Percentiles rank a stretch among this genome's conserved stretches.
Conservation (phyloP, 1,284 basidiomycete species). For the Trametes versicolor region DNA sequence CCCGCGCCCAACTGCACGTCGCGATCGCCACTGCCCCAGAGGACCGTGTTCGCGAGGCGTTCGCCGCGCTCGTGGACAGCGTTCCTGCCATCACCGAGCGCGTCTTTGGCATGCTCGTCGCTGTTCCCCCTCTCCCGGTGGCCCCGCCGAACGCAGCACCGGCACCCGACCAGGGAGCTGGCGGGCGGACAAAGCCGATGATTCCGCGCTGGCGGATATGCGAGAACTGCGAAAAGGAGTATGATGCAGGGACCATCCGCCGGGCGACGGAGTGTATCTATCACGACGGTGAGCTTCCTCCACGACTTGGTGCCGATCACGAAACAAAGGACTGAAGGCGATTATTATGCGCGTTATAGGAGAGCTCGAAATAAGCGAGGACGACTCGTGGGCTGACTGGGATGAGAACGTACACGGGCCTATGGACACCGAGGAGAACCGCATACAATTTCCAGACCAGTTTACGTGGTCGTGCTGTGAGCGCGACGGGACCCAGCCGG, state of each 20-base stretch:
- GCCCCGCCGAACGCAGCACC: background rate
- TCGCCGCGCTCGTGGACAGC: slow-evolving; percentile 50
- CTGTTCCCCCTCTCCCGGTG: slow-evolving; percentile 14
- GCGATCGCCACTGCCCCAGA: slow-evolving; percentile 54
- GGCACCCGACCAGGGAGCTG: background rate
- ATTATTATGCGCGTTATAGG: slow-evolving; percentile 38
- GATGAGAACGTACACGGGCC: slow-evolving; percentile 58
- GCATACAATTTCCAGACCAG: slow-evolving; percentile 53
- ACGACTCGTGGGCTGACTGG: slow-evolving; percentile 53
- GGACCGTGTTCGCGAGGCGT: slow-evolving; percentile 51
- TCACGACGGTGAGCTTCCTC: slow-evolving; percentile 31
- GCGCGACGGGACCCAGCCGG: slow-evolving; percentile 45
- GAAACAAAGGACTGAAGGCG: too few species aligned
- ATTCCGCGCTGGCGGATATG: slow-evolving; percentile 52
- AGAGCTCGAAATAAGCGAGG: slow-evolving; percentile 45
- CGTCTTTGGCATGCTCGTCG: slow-evolving; percentile 54
- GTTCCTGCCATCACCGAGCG: slow-evolving; percentile 52
- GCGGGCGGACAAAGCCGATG: slow-evolving; percentile 36
- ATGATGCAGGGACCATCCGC: slow-evolving; percentile 48
- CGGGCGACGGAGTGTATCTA: slow-evolving; percentile 50
- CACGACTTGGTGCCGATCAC: too few species aligned
- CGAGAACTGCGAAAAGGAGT: slow-evolving; percentile 55
- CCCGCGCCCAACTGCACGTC: slow-evolving; percentile 51
- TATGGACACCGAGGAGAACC: slow-evolving; percentile 53
- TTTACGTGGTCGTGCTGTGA: slow-evolving; percentile 62